These are phyloP conservation scores for Penicillium sp. DNA, from an alignment of 2,329 filamentous ascomycete species.

Conservation along the genomic window DNA sequence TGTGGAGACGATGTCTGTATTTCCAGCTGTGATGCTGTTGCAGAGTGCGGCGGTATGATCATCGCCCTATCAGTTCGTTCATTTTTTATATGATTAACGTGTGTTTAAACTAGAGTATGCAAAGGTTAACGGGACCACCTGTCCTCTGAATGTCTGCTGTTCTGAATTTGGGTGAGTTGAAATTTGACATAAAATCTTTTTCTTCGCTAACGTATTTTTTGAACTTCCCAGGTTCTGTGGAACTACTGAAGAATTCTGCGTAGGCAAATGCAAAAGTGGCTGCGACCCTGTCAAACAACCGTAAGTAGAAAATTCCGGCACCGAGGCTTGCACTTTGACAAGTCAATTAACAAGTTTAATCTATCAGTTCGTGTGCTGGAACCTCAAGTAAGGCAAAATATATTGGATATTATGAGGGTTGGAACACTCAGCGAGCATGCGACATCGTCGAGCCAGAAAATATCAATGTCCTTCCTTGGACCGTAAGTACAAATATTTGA, in stretches of 20 bases:
- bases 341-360: no score
- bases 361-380: slow-evolving; percentile 13
- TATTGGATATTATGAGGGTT: slow-evolving; percentile 23
- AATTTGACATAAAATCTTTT: no score
- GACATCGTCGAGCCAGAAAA: slow-evolving; percentile 9
- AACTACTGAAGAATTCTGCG: slow-evolving; percentile 18
- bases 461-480: slow-evolving; percentile 17
- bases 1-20: slow-evolving; percentile 23
- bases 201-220: no score
- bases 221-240: slow-evolving; percentile 22
- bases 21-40: slow-evolving; percentile 18
- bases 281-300: slow-evolving; percentile 8
- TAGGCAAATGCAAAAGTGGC: slow-evolving; percentile 9
- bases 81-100: no score
- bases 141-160: slow-evolving; percentile 20
- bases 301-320: not conserved
- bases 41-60: slow-evolving; percentile 23
- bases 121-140: not conserved
- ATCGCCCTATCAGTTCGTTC: no score
- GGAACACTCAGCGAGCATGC: slow-evolving; percentile 5
- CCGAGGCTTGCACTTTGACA: no score
- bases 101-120: slow-evolving; percentile 14
- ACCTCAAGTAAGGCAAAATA: slow-evolving; percentile 11
- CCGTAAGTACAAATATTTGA: no score
- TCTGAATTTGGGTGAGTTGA: slow-evolving; percentile 18